A percentile compares a stretch with the other conserved stretches of the same genome.
Conservation (phyloP, 257 asterid species). For the Fraxinus americana region DNA sequence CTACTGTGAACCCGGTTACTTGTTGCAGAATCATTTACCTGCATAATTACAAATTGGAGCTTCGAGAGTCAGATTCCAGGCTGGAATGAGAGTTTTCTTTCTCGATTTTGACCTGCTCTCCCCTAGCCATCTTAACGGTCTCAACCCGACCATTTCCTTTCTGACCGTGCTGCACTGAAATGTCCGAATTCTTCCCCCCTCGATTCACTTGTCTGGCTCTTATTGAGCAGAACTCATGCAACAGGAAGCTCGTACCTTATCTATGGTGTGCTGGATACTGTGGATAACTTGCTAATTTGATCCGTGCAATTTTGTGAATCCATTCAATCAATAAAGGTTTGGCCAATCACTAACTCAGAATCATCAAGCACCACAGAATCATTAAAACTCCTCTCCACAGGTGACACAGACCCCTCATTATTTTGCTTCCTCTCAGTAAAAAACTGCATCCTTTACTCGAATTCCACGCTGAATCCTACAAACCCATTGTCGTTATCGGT, state of each 20-base stretch:
- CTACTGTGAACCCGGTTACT: slow-evolving; percentile 54
- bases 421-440: slow-evolving; percentile 43
- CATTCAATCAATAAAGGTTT: slow-evolving; percentile 36
- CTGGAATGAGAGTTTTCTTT: slow-evolving; percentile 90
- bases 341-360: slow-evolving; percentile 32
- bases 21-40: slow-evolving; percentile 50
- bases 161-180: slow-evolving; percentile 39
- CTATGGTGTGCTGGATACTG: slow-evolving; percentile 67
- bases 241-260: slow-evolving; percentile 33
- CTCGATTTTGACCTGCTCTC: slow-evolving; percentile 79
- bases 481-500: slow-evolving; percentile 40
- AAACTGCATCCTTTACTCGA: slow-evolving; percentile 39
- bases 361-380: slow-evolving; percentile 32
- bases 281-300: slow-evolving; percentile 64
- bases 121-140: slow-evolving; percentile 59
- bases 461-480: slow-evolving; percentile 29
- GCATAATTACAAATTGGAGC: slow-evolving; percentile 69
- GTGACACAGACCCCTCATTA: slow-evolving; percentile 63
- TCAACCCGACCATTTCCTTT: slow-evolving; percentile 46
- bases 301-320: slow-evolving; percentile 73
- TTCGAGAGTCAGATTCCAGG: slow-evolving; percentile 90
- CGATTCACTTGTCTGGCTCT: slow-evolving; percentile 40
- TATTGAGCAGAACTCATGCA: slow-evolving; percentile 39
- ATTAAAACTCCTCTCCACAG: slow-evolving; percentile 40
- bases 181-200: slow-evolving; percentile 49